Percentiles rank a stretch among this genome's conserved stretches.
Conservation (phyloP, 2,329 filamentous ascomycete genomes). For the Tympanopsis confertula region DNA sequence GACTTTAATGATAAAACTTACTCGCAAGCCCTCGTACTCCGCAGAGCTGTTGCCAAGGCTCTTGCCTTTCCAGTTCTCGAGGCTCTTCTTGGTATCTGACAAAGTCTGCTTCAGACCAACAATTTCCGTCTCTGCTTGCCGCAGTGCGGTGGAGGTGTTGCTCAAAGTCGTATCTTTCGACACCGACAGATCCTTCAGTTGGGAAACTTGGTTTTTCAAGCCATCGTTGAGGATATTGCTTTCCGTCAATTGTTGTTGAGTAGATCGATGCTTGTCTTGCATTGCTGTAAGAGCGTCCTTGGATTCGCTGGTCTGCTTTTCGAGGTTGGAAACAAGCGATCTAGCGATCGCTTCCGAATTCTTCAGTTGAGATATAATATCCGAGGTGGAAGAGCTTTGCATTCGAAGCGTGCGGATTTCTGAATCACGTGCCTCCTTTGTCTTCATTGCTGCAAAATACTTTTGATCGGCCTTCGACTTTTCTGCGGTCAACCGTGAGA, state of each 20-base stretch:
- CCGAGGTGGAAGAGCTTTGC: slow-evolving; percentile 48
- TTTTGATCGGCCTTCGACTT: slow-evolving; percentile 60
- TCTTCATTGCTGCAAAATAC: slow-evolving; percentile 57
- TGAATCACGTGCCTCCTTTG: slow-evolving; percentile 46
- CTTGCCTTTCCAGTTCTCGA: slow-evolving; percentile 47
- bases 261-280: slow-evolving; percentile 34
- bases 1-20: slow-evolving; percentile 18
- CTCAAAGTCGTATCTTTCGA: slow-evolving; percentile 41
- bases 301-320: slow-evolving; percentile 48
- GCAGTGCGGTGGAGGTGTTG: slow-evolving; percentile 35
- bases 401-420: slow-evolving; percentile 44
- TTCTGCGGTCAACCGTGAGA: slow-evolving; percentile 42
- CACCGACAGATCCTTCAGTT: slow-evolving; percentile 41
- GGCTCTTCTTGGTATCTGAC: slow-evolving; percentile 43
- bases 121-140: slow-evolving; percentile 46
- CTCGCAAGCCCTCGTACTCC: slow-evolving; percentile 42
- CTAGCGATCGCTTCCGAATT: slow-evolving; percentile 44
- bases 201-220: slow-evolving; percentile 39
- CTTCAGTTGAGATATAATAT: slow-evolving; percentile 51
- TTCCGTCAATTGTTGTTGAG: slow-evolving; percentile 46
- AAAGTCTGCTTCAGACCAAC: slow-evolving; percentile 42
- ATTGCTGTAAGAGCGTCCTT: slow-evolving; percentile 42
- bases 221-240: slow-evolving; percentile 36
- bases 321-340: slow-evolving; percentile 42
- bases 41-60: slow-evolving; percentile 37